Conservation (phyloP, 768 basidiomycete genomes). For the Crassisporium funariophilum region DNA sequence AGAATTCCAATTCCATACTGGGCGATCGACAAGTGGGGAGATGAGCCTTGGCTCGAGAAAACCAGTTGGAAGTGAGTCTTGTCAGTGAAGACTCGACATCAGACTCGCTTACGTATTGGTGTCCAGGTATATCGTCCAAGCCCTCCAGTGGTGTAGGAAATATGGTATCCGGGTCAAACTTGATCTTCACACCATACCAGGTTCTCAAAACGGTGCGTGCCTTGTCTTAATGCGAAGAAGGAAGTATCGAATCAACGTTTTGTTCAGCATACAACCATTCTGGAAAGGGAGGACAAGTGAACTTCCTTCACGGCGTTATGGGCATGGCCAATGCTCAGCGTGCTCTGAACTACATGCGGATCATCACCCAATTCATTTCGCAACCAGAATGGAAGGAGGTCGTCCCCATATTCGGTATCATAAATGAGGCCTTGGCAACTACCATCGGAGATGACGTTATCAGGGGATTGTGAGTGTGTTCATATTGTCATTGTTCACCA, state of each 20-base stretch:
- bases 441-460: slow-evolving; percentile 60
- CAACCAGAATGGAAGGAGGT: slow-evolving; percentile 74
- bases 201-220: slow-evolving; percentile 66
- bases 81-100: not conserved
- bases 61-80: slow-evolving; percentile 70
- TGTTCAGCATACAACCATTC: slow-evolving; percentile 57
- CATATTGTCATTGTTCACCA: slow-evolving; percentile 24
- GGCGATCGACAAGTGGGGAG: slow-evolving; percentile 72
- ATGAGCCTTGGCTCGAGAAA: slow-evolving; percentile 77
- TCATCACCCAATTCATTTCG: slow-evolving; percentile 80
- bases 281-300: slow-evolving; percentile 61
- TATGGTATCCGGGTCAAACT: slow-evolving; percentile 82
- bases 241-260: not conserved
- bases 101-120: not conserved
- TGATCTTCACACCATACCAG: slow-evolving; percentile 78
- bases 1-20: slow-evolving; percentile 84
- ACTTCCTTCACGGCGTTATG: slow-evolving; percentile 78
- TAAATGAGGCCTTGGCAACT: slow-evolving; percentile 59
- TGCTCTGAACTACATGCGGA: slow-evolving; percentile 75
- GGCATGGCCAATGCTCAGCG: slow-evolving; percentile 87
- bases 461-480: slow-evolving; percentile 63
- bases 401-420: slow-evolving; percentile 61
- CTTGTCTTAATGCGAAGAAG: not conserved
- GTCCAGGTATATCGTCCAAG: slow-evolving; percentile 70
- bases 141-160: slow-evolving; percentile 79